phyloP scores from a whole-genome alignment of 2,329 filamentous ascomycete genomes.

The Cadophora gregata region DNA sequence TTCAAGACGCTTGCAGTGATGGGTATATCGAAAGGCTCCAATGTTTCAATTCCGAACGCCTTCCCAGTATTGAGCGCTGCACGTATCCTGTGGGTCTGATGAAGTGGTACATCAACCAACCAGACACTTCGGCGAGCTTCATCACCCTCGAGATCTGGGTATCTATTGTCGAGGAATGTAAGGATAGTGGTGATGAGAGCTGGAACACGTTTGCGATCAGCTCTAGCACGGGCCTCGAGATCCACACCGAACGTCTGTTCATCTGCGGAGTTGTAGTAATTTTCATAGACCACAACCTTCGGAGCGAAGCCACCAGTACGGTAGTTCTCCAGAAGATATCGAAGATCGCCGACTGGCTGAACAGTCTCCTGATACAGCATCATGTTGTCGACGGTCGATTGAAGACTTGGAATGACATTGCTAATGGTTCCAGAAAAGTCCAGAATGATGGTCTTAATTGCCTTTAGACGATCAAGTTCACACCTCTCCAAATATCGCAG shows the following conservation, averaged over 20 bases:
- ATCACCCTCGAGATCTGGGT: constrained; percentile 96
- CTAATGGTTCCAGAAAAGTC: constrained; percentile 97
- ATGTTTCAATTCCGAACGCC: constrained; percentile 72
- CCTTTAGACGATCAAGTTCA: constrained; percentile 93
- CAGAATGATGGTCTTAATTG: constrained; percentile 96
- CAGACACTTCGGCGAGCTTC: constrained; percentile 91
- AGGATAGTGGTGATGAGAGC: constrained; percentile 90
- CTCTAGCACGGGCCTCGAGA: constrained; percentile 90
- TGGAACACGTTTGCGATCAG: constrained; percentile 94
- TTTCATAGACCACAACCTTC: constrained; percentile 92
- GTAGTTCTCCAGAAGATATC: constrained; percentile 96
- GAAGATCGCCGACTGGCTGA: constrained; percentile 87
- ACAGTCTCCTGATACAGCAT: constrained; percentile 99
- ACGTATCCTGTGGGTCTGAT: constrained; percentile 84
- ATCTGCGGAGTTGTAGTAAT: constrained; percentile 98
- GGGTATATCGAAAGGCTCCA: constrained; percentile 90
- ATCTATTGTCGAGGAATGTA: constrained; percentile 95
- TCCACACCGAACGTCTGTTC: constrained; percentile 98
- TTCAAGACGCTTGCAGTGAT: constrained; percentile 93
- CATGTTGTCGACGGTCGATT: constrained; percentile 97
- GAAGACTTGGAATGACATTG: constrained; percentile 95
- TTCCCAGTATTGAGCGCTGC: constrained; percentile 87
- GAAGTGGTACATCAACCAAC: constrained; percentile 89
- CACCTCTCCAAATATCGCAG: constrained; percentile 97
- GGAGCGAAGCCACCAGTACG: constrained; percentile 92